Percentiles rank a stretch among this genome's conserved stretches.
phyloP scores from a whole-genome alignment of 2,329 filamentous ascomycete species.

The Talaromyces piceae region DNA sequence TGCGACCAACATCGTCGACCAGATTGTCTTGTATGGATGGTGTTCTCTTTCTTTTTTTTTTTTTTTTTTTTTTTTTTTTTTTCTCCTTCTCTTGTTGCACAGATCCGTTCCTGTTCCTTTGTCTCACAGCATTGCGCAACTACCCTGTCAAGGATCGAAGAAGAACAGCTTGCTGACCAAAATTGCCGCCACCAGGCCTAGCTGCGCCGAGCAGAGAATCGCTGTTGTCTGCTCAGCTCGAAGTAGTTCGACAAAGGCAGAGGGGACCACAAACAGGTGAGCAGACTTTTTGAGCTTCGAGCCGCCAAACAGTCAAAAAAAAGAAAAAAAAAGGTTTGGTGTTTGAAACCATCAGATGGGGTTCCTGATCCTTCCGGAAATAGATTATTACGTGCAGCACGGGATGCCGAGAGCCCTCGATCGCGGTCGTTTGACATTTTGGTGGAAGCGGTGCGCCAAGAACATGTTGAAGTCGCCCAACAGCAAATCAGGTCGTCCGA shows the following conservation, averaged over 20 bases:
- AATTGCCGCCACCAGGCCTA: constrained; percentile 42
- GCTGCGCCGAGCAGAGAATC: constrained; percentile 62
- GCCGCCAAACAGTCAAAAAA: too few species aligned
- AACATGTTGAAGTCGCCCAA: constrained; percentile 69
- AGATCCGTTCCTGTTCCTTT: neutral
- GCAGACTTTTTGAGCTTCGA: constrained; percentile 32
- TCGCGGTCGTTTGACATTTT: constrained; percentile 60
- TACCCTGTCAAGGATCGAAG: neutral
- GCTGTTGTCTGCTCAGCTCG: constrained; percentile 93
- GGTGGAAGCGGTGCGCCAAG: constrained; percentile 71
- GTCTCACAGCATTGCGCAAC: neutral
- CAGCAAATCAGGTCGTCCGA: constrained; percentile 51
- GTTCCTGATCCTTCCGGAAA: constrained; percentile 1
- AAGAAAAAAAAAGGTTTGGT: too few species aligned
- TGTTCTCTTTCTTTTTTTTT: too few species aligned
- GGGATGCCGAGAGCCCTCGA: constrained; percentile 41
- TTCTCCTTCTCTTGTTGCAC: neutral
- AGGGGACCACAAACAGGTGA: constrained; percentile 92
- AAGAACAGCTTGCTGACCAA: too few species aligned
- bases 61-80: too few species aligned
- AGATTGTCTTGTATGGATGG: constrained; percentile 56
- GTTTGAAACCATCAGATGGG: constrained; percentile 5
- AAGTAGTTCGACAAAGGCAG: constrained; percentile 87
- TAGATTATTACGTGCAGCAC: constrained; percentile 42
- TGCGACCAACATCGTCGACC: constrained; percentile 63